These are phyloP conservation scores for Rhypophila decipiens DNA, from an alignment of 495 filamentous ascomycete genomes.

Conservation along the genomic window DNA sequence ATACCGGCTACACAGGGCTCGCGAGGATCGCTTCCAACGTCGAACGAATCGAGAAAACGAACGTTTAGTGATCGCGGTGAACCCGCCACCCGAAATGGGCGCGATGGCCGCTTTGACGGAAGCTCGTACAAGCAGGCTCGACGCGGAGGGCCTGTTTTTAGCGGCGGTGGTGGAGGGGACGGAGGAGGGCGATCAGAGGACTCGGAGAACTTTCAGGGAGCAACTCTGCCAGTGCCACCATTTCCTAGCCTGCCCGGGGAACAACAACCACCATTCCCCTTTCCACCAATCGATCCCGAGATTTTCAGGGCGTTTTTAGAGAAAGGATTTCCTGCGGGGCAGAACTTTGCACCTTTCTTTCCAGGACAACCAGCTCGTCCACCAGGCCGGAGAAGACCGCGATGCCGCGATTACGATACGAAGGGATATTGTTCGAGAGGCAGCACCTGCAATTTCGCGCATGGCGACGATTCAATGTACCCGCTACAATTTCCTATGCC, in stretches of 20 bases:
- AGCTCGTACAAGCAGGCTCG: conserved; percentile 69
- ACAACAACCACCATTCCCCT: no score
- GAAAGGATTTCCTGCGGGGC: conserved; percentile 27
- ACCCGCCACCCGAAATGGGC: conserved; percentile 7
- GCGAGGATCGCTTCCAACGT: neutral
- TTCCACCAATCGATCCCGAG: conserved; percentile 52
- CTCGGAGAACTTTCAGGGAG: conserved; percentile 10
- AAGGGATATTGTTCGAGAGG: conserved; percentile 80
- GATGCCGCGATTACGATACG: conserved; percentile 82
- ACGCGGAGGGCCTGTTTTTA: conserved; percentile 43
- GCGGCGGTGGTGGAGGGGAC: conserved; percentile 36
- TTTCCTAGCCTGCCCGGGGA: no score
- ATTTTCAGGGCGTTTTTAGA: conserved; percentile 36
- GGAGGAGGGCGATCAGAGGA: conserved; percentile 43
- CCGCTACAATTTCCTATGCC: neutral
- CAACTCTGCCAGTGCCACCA: no score
- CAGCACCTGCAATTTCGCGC: conserved; percentile 70
- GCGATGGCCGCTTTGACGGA: conserved; percentile 26
- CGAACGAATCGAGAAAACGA: conserved; percentile 22
- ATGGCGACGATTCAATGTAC: conserved; percentile 42
- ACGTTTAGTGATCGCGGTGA: conserved; percentile 29
- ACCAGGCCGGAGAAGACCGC: conserved; percentile 36
- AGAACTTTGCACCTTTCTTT: conserved; percentile 45
- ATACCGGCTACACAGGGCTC: conserved; percentile 3
- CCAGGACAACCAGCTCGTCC: conserved; percentile 5